phyloP scores from a whole-genome alignment of 352 stramenopile genomes.

The Phytophthora multivora region DNA sequence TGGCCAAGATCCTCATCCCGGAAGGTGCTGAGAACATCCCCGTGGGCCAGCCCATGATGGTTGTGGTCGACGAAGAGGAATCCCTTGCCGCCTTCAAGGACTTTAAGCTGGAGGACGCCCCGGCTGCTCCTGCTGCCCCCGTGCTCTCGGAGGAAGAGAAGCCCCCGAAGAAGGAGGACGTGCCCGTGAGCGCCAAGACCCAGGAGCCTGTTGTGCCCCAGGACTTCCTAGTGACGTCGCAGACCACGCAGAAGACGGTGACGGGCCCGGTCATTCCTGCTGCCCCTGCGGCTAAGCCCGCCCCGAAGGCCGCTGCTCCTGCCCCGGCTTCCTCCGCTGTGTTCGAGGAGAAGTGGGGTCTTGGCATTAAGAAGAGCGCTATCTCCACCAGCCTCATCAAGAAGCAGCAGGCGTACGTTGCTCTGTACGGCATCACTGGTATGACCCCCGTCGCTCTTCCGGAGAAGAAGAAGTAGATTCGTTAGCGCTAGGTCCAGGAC shows the following conservation, averaged over 20 bases:
- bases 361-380: constrained; percentile 80
- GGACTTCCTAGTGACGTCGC: constrained; percentile 72
- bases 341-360: constrained; percentile 81
- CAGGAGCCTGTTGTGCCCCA: constrained; percentile 55
- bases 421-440: constrained; percentile 80
- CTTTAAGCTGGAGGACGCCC: constrained; percentile 71
- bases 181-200: constrained; percentile 48
- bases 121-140: constrained; percentile 34
- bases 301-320: constrained; percentile 27
- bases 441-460: constrained; percentile 58
- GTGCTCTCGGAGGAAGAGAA: constrained; percentile 65
- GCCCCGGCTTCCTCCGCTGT: constrained; percentile 16
- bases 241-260: constrained; percentile 60
- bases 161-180: constrained; percentile 73
- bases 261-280: constrained; percentile 47
- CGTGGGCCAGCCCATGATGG: constrained; percentile 95
- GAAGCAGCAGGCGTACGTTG: constrained; percentile 88
- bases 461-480: constrained; percentile 49
- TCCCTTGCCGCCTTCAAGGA: constrained; percentile 71
- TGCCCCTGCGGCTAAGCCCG: constrained; percentile 36
- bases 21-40: constrained; percentile 91
- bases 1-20: constrained; percentile 96
- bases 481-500: constrained; percentile 14
- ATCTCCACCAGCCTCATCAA: constrained; percentile 81
- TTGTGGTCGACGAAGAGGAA: constrained; percentile 93